These are phyloP conservation scores for Chloranthus sessilifolius DNA, from an alignment of 164 flowering plant genomes.

Conservation along the genomic window DNA sequence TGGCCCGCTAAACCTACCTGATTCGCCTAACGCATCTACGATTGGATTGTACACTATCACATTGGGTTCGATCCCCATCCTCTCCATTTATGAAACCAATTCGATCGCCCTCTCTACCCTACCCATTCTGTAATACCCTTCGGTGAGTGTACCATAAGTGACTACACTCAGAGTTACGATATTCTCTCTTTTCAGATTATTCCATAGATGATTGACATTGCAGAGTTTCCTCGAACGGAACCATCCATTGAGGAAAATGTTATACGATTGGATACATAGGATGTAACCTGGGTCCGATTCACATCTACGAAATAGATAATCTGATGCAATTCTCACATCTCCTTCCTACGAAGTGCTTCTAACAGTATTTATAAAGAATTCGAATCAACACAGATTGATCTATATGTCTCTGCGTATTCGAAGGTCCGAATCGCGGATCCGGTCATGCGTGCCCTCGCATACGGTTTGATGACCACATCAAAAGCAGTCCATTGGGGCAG, in stretches of 20 bases:
- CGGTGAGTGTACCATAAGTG: constrained; percentile 75
- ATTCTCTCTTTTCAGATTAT: constrained; percentile 43
- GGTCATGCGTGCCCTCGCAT: constrained; percentile 59
- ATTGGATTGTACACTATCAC: constrained; percentile 63
- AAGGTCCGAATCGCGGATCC: constrained; percentile 52
- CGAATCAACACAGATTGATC: constrained; percentile 14
- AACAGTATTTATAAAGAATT: constrained; percentile 45
- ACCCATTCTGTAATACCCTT: constrained; percentile 74
- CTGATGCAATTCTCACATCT: constrained; percentile 50
- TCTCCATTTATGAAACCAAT: constrained; percentile 58
- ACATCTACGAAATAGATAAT: constrained; percentile 30
- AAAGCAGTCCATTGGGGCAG: constrained; percentile 42
- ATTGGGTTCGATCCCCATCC: constrained; percentile 54
- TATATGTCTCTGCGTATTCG: constrained; percentile 39
- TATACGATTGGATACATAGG: constrained; percentile 47
- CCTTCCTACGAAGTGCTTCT: constrained; percentile 82
- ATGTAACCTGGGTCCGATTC: too few species aligned
- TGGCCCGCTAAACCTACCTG: constrained; percentile 66
- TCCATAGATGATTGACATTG: constrained; percentile 56
- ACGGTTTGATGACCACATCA: constrained; percentile 57
- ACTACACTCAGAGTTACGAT: constrained; percentile 45
- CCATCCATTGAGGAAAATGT: constrained; percentile 76
- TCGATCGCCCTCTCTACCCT: constrained; percentile 63
- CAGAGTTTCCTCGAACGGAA: constrained; percentile 56
- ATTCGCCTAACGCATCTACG: constrained; percentile 73